Base-by-base conservation (phyloP, 352 stramenopile species). In the Phytophthora macrochlamydospora region DNA sequence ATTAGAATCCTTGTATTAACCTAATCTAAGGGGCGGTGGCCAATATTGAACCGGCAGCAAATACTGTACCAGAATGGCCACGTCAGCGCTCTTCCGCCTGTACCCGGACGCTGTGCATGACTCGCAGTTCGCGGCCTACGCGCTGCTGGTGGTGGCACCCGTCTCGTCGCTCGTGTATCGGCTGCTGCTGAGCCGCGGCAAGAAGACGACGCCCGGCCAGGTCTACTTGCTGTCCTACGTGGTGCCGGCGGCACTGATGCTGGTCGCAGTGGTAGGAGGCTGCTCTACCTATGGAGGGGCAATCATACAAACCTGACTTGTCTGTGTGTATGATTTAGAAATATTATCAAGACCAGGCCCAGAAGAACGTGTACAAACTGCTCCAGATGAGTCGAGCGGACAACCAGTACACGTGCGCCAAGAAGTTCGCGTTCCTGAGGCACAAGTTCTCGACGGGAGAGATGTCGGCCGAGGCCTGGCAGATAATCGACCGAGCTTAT, bases 341-440 rank as follows among this genome's bases (percentile, higher is more conserved):
- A 59, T 71, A 69, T 24, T 71, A 45, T 51, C 69, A 60, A 1
- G 49, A 71, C 3, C 43, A 49, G 18, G 37, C 38, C 48, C 62
- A 76, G 59, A 65, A 52, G 32, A 78, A 81, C 42, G 73, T 81
- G 32, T 78, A 81, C 59, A 51, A 32, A 18, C 35, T 62, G 52
- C 46, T 51, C 2, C 48, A 92, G 83, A 80, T 92, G 62, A 77
- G 69, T 50, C 81, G 83, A n/a, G 65, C 57, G 12, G 78, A 87
- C 59, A 72, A 67, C 3, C 57, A 30, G 9, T 86, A 90, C 52
- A 61, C 77, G 13, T 92, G 83, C 81, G 75, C 73, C 7, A 79
- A 87, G 60, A 85, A 87, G 72, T 92, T 90, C 32, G 73, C 70
- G 3, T 85, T 82, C 59, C 81, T 78, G 59, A 69, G 76, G 24